These are phyloP conservation scores for Capronia americana DNA, from an alignment of 2,329 filamentous ascomycete species.

Conservation along the genomic window DNA sequence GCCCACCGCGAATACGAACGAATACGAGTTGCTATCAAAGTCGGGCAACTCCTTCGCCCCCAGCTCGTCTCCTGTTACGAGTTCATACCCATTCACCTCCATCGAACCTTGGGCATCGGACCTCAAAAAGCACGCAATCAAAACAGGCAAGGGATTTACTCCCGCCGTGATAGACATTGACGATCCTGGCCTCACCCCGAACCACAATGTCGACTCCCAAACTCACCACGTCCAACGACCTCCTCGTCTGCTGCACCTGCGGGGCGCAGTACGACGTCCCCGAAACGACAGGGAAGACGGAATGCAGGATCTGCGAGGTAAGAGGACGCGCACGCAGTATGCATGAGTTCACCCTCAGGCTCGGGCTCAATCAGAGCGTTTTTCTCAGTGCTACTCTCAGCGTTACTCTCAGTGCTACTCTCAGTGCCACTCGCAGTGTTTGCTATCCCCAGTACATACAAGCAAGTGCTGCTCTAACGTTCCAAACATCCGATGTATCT, in stretches of 20 bases:
- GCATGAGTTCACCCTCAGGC: neutral
- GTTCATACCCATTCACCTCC: too few species aligned
- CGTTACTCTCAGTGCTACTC: too few species aligned
- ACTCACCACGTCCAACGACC: slow-evolving; percentile 33
- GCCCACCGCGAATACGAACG: neutral
- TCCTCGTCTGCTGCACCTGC: slow-evolving; percentile 39
- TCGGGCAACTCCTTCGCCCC: neutral
- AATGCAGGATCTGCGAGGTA: slow-evolving; percentile 38
- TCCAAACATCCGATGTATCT: neutral
- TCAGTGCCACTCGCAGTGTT: too few species aligned
- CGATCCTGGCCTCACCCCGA: neutral
- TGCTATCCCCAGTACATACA: too few species aligned
- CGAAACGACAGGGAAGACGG: slow-evolving; percentile 26
- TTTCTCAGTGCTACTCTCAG: too few species aligned
- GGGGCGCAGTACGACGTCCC: slow-evolving; percentile 39
- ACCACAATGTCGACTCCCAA: slow-evolving; percentile 19
- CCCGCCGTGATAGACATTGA: too few species aligned
- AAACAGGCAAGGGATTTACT: too few species aligned
- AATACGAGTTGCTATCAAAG: neutral
- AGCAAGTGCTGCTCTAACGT: too few species aligned
- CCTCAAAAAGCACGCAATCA: too few species aligned
- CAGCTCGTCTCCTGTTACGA: too few species aligned
- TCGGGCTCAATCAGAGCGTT: too few species aligned
- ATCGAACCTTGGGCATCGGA: too few species aligned
- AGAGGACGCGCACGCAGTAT: neutral